phyloP scores from a whole-genome alignment of 202 grass and related monocot genomes.

The Panicum hallii region DNA sequence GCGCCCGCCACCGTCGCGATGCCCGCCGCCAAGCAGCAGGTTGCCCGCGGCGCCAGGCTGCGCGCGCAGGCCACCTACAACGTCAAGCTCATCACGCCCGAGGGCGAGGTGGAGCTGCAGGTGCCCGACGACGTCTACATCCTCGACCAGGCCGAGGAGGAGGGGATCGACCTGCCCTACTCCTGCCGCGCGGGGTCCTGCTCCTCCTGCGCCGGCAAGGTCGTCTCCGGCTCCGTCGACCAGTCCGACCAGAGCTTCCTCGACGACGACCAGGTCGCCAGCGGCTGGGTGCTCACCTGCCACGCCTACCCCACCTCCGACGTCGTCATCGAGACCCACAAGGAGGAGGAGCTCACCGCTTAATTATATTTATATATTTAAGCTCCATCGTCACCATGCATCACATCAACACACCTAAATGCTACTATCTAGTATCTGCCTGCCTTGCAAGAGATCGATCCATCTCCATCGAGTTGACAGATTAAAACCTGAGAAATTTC shows the following conservation, averaged over 20 bases:
- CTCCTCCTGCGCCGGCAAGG: conserved; percentile 85
- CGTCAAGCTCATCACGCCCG: conserved; percentile 77
- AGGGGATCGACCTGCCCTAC: conserved; percentile 78
- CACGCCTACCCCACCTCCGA: conserved; percentile 71
- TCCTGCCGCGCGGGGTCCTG: conserved; percentile 85
- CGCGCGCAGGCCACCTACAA: conserved; percentile 61
- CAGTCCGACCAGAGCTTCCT: conserved; percentile 87
- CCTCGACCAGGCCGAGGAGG: conserved; percentile 80
- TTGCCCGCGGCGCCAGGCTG: conserved; percentile 38
- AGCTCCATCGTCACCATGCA: too few relatives aligned
- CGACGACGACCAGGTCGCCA: conserved; percentile 67
- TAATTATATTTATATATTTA: too few relatives aligned
- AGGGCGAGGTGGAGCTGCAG: conserved; percentile 62
- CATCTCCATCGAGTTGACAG: too few relatives aligned
- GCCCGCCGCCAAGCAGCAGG: neutral
- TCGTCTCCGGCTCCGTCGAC: conserved; percentile 65
- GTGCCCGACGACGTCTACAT: conserved; percentile 73
- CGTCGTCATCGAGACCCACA: conserved; percentile 93
- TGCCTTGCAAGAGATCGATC: too few relatives aligned
- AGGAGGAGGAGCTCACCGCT: conserved; percentile 72
- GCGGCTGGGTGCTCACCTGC: conserved; percentile 82
- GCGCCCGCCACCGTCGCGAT: conserved; percentile 16
- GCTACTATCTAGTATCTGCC: too few relatives aligned
- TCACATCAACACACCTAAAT: too few relatives aligned
- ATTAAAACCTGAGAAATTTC: too few relatives aligned